Evolutionary conservation across 2,329 filamentous ascomycete species (phyloP), one percentile per base, ranked within the genome.

Genomic region (Diaporthe sp.): DNA sequence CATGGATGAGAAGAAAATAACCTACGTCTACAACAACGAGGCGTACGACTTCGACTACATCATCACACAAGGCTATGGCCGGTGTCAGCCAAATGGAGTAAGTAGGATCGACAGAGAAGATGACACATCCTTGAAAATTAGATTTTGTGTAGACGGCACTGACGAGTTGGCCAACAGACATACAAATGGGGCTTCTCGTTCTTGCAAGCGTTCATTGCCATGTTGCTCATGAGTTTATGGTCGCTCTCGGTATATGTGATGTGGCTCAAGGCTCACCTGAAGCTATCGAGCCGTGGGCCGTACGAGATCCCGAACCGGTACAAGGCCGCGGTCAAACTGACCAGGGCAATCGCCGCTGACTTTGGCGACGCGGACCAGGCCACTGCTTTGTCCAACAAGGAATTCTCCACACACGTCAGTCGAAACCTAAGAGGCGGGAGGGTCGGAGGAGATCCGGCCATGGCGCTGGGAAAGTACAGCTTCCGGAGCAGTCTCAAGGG

Each of bases 161-260:
- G 3, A 49, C 42, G 8, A 22, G 6, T 9, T 34, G 19, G 19
- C 8, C 19, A 15, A 67, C 42, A 67, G 61, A 9, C 61, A 8
- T 67, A 67, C n/a, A 67, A 67, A 51, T 67, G 61, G 61, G 61
- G 61, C 19, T 67, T 67, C 25, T 67, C 61, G 7, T 67, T 51
- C 61, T 3, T 67, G 1, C 61, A 67, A 67, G 61, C 44, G 5
- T 49, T 49, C 28, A 10, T 67, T 3, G 28, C 61, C 28, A 34
- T 67, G 19, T n/a, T 67, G 3, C 28, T 67, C 10, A 31, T 67
- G 42, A 4, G 9, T 12, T 2, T 67, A 2, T 67, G 61, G 61
- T 17, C 61, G 22, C 12, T 67, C 1, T 51, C 44, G 25, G 19
- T 51, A 12, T 51, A 49, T 2, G 3, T 51, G 5, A 49, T 67